A percentile compares a stretch with the other conserved stretches of the same genome.
Conservation (phyloP, 495 filamentous ascomycete genomes). For the Pseudomonodictys pantanalensis region DNA sequence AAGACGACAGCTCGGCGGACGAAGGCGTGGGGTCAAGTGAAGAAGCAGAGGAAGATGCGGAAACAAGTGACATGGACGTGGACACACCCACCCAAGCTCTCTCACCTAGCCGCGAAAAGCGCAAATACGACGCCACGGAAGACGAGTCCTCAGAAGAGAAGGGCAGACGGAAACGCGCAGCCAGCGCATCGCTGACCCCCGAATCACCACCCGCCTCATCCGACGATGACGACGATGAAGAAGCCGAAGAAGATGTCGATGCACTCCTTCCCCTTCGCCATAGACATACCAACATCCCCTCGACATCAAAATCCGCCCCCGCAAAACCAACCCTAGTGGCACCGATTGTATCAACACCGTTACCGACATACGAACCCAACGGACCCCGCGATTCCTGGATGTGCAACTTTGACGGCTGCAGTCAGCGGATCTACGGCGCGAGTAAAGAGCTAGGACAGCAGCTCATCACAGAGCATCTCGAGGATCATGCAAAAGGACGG, state of each 20-base stretch:
- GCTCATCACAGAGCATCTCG: conserved; percentile 62
- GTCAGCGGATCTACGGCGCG: conserved; percentile 58
- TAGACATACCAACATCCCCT: conserved; percentile 34
- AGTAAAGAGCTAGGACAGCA: conserved; percentile 55
- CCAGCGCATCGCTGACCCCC: conserved; percentile 10
- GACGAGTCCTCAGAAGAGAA: not conserved
- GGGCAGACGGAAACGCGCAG: conserved; percentile 17
- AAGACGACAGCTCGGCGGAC: conserved; percentile 13
- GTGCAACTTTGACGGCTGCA: conserved; percentile 67
- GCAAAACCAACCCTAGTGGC: conserved; percentile 29
- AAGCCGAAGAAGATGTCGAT: conserved; percentile 4
- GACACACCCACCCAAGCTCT: conserved; percentile 44
- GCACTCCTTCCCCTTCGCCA: conserved; percentile 41
- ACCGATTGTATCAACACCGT: conserved; percentile 43
- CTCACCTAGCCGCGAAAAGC: conserved; percentile 44
- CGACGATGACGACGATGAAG: conserved; percentile 2
- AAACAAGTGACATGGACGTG: not conserved
- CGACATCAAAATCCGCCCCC: conserved; percentile 32
- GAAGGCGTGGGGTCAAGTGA: not conserved
- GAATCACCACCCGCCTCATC: conserved; percentile 9
- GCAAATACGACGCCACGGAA: conserved; percentile 15
- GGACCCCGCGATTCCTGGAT: conserved; percentile 65
- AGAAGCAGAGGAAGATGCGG: conserved; percentile 34
- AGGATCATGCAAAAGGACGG: conserved; percentile 58
- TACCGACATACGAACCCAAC: conserved; percentile 48